Evolutionary conservation across 495 filamentous ascomycete species (phyloP), one percentile per base, ranked within the genome.

Genomic region (Friedmanniomyces simplex): DNA sequence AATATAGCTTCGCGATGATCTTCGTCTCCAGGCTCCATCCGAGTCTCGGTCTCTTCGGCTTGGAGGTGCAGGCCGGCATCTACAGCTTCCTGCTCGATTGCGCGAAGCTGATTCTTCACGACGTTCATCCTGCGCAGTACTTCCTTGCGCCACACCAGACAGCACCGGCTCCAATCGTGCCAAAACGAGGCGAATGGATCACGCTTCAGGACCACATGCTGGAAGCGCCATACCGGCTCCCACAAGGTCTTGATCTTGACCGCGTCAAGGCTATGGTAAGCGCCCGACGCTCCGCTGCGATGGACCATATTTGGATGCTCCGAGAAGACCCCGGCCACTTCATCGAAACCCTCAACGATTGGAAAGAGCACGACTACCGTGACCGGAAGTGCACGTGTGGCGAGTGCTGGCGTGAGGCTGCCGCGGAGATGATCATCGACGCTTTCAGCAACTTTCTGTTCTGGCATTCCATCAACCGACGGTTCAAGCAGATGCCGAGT

Each of bases 291-390:
- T 56, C 65, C 0, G 69, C 69, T 20, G 70, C 73, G 2, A 71
- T 76, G 48, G 78, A 82, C 54, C 76, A 78, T 51, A 36, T 82
- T 4, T 77, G 73, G 74, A 57, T 70, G 1, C 61, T 82, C 41
- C 71, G 80, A n/a, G 78, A 81, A 52, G 77, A 83, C 61, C 78
- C 80, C 0, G 67, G 54, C 5, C 83, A 80, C 58, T 81, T 82
- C 46, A 61, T 61, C 4, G 64, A 67, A 6, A 28, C 55, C 14
- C 1, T 79, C 0, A 53, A 50, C 6, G 68, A 76, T 0, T 52
- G 47, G 11, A 63, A 57, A 26, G 77, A 80, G 16, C 77, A 81
- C 63, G 63, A 70, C 4, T 52, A 64, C 8, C 73, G 77, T 36
- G 14, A 52, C 16, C 14, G 14, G 2, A 18, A 34, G 10, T 37